Percentiles rank a stretch among this genome's conserved stretches.
These are phyloP conservation scores for Colletotrichum kahawae DNA, from an alignment of 2,329 filamentous ascomycete genomes.

Conservation along the genomic window DNA sequence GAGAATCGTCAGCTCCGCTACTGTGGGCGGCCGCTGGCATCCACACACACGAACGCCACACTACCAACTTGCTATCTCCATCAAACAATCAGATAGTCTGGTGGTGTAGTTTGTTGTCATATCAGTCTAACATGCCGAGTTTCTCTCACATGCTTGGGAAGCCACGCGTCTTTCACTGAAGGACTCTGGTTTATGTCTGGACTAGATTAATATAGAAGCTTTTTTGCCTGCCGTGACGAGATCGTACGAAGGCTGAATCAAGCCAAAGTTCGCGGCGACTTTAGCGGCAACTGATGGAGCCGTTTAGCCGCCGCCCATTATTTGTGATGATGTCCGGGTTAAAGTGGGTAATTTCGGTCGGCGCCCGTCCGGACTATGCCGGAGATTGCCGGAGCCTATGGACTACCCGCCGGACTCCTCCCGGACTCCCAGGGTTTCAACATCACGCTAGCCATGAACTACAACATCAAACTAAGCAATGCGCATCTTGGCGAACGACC, in stretches of 20 bases:
- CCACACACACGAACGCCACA: not conserved
- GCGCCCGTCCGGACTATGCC: not conserved
- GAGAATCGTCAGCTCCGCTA: not conserved
- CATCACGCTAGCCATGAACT: not conserved
- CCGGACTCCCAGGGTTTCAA: not conserved
- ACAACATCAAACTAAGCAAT: not conserved
- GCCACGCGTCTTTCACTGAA: not conserved
- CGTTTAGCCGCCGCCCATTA: not conserved
- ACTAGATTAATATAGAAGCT: not conserved
- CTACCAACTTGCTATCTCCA: not conserved
- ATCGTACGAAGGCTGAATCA: not conserved
- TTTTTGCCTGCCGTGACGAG: not conserved
- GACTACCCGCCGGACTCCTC: not conserved
- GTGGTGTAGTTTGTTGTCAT: constrained; percentile 53
- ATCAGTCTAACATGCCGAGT: constrained; percentile 44
- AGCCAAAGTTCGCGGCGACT: not conserved
- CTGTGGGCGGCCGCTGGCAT: not conserved
- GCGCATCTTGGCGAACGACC: not conserved
- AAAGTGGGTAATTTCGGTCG: not conserved
- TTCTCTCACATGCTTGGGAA: no score
- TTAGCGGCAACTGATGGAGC: not conserved
- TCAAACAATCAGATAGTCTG: constrained; percentile 21
- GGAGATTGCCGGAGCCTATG: not conserved
- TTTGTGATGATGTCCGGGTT: not conserved
- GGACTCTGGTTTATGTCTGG: constrained; percentile 14